Evolutionary conservation across 139 green algal species (phyloP), one percentile per base, ranked within the genome.

Genomic region (Raphidocelis subcapitata): DNA sequence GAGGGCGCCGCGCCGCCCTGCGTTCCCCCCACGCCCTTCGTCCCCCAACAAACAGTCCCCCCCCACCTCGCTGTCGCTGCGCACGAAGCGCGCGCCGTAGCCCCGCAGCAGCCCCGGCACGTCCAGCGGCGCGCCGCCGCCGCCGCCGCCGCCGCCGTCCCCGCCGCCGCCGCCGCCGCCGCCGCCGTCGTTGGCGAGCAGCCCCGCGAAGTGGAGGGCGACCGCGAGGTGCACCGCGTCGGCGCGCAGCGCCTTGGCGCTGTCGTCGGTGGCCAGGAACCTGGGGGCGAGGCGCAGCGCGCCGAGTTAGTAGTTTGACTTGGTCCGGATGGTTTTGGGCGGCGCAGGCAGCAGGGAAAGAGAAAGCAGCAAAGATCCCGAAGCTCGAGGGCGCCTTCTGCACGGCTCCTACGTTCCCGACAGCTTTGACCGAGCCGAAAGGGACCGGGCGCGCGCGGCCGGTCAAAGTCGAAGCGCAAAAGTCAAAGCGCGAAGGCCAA

Each of bases 221-320:
- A 91, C 85, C 20, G 74, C 87, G 49, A 96, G 54, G 81, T 96
- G 90, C 12, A 91, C 81, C 0, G 84, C 87, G 52, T 96, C 91
- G 32, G 89, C 47, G 47, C 87, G 82, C 76, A 88, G 89, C 33
- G 80, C 74, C 16, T 74, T 57, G 8, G 88, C 74, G 31, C 78
- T 74, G 21, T 88, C 67, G 54, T 91, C 79, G 23, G 79, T 69
- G 12, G 76, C 64, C 71, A 91, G 66, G 73, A 86, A 91, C 18
- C 51, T 35, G 26, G 89, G 60, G 0, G 70, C n/a, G n/a, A n/a
- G n/a, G n/a, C n/a, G n/a, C n/a, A n/a, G 66, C 15, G n/a, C 65
- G 32, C 26, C 20, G n/a, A 15, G 21, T 62, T 31, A 20, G 37
- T 14, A 29, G 18, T 26, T 28, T 8, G 2, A 24, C 29, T 10